Evolutionary conservation across 768 basidiomycete species (phyloP).

Genomic region (Collybiopsis confluens): DNA sequence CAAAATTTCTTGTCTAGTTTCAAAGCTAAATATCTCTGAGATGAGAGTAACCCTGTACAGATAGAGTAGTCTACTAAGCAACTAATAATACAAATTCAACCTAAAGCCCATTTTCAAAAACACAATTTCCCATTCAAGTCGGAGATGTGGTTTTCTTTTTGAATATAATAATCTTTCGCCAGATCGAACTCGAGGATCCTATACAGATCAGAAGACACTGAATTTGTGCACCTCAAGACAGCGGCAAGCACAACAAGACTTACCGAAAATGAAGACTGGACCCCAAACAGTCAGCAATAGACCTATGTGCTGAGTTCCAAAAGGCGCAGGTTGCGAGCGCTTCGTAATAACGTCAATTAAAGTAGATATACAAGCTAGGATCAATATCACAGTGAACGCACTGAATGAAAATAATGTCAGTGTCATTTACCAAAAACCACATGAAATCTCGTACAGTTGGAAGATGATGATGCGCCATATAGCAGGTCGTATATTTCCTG

Average conservation of each 20-base stretch:
- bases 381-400: constrained; percentile 40
- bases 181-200: background rate
- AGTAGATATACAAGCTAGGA: constrained; percentile 46
- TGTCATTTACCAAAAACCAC: background rate
- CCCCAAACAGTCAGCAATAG: constrained; percentile 57
- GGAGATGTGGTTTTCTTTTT: background rate
- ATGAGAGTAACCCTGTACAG: background rate
- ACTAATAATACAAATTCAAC: background rate
- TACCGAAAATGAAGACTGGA: constrained; percentile 32
- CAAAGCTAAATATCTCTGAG: too few relatives aligned
- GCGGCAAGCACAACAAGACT: background rate
- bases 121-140: too few relatives aligned
- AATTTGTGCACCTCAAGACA: too few relatives aligned
- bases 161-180: constrained; percentile 1
- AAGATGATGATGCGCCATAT: constrained; percentile 52
- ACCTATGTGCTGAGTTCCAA: constrained; percentile 65
- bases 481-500: background rate
- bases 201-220: background rate
- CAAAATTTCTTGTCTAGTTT: too few relatives aligned
- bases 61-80: background rate
- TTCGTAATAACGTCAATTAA: constrained; percentile 43
- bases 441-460: constrained; percentile 39
- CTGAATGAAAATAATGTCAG: constrained; percentile 23
- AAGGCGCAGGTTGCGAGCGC: constrained; percentile 38
- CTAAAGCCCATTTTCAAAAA: too few relatives aligned